phyloP scores from a whole-genome alignment of 164 flowering plant genomes.

The Buxus sempervirens region DNA sequence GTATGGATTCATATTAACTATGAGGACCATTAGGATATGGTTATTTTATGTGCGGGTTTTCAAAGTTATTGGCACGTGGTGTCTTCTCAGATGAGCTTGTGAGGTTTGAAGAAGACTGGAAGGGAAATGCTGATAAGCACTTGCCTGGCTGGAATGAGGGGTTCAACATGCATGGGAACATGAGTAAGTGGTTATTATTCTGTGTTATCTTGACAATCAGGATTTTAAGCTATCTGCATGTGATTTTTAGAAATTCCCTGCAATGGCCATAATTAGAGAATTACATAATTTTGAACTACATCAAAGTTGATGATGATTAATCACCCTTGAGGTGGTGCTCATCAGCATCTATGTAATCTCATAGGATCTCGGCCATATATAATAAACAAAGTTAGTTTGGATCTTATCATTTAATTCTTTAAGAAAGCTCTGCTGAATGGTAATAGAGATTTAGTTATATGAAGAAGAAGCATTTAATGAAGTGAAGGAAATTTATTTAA shows the following conservation, averaged over 20 bases:
- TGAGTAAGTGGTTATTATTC: conserved; percentile 26
- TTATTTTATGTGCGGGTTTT: background rate
- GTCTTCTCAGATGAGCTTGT: conserved; percentile 59
- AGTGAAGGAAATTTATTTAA: too few relatives aligned
- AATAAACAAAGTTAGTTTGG: too few relatives aligned
- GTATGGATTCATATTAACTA: conserved; percentile 27
- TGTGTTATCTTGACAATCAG: too few relatives aligned
- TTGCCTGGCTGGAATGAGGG: conserved; percentile 66
- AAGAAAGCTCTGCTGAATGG: too few relatives aligned
- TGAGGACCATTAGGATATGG: background rate
- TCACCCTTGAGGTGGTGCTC: too few relatives aligned
- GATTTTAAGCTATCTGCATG: background rate
- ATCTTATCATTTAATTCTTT: too few relatives aligned
- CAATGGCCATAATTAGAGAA: background rate
- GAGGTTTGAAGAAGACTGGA: conserved; percentile 76
- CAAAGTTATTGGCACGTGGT: background rate
- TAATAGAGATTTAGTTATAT: too few relatives aligned
- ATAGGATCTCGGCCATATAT: too few relatives aligned
- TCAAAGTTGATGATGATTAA: too few relatives aligned
- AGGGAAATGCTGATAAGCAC: conserved; percentile 47
- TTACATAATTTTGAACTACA: too few relatives aligned
- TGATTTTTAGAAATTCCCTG: background rate
- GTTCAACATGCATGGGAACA: conserved; percentile 19
- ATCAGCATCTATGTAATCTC: too few relatives aligned
- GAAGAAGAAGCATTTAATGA: too few relatives aligned